Conservation (phyloP, 371 early-diverging fungal genomes). For the Rhizopus microsporus region DNA sequence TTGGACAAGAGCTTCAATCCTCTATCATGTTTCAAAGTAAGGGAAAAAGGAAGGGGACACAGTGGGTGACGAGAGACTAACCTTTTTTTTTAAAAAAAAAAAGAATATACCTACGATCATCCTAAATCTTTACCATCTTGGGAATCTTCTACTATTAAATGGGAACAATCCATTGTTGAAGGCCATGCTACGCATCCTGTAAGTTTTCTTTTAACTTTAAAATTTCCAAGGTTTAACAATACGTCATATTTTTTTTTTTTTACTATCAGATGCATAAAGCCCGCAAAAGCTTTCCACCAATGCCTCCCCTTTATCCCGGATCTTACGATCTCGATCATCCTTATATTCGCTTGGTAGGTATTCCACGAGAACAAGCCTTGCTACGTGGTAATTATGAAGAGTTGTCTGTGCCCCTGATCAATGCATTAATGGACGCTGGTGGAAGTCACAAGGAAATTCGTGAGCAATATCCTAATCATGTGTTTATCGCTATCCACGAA, state of each 20-base stretch:
- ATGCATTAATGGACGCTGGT: slow-evolving; percentile 31
- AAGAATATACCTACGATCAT: slow-evolving; percentile 56
- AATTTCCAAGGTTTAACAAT: slow-evolving; percentile 66
- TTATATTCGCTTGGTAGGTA: slow-evolving; percentile 49
- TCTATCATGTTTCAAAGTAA: slow-evolving; percentile 52
- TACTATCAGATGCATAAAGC: slow-evolving; percentile 65
- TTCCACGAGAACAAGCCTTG: slow-evolving; percentile 48
- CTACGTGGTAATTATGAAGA: slow-evolving; percentile 60
- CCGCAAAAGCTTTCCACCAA: slow-evolving; percentile 62
- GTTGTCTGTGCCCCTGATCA: slow-evolving; percentile 30
- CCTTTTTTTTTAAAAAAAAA: not conserved
- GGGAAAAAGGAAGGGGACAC: slow-evolving; percentile 3
- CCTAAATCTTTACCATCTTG: slow-evolving; percentile 53
- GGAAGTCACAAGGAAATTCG: slow-evolving; percentile 11
- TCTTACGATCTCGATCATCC: slow-evolving; percentile 50
- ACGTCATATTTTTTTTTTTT: slow-evolving; percentile 58
- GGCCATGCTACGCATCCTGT: slow-evolving; percentile 82
- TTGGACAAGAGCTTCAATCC: slow-evolving; percentile 42
- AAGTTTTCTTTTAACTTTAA: slow-evolving; percentile 21
- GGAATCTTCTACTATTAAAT: slow-evolving; percentile 54
- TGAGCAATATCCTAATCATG: slow-evolving; percentile 13
- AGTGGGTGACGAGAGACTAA: not conserved
- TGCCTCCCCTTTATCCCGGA: slow-evolving; percentile 47
- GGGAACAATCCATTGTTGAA: slow-evolving; percentile 76
- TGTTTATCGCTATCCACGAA: slow-evolving; percentile 65